Evolutionary conservation across 148 eudicot species (phyloP).

Genomic region (Nepenthes mirabilis): DNA sequence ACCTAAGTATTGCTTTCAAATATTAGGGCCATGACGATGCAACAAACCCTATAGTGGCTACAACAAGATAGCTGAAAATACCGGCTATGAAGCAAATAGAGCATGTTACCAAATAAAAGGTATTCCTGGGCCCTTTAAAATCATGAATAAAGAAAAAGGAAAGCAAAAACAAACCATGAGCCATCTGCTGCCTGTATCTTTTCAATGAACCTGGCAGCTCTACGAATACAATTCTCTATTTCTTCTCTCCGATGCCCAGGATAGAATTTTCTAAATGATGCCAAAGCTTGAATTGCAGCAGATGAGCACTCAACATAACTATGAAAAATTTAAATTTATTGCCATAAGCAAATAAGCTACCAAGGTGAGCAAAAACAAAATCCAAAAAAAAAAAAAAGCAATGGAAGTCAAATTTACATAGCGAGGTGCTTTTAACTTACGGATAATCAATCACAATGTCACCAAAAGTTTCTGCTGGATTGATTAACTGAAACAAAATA

Average conservation of each 20-base stretch:
- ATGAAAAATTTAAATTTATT: slow-evolving; percentile 3
- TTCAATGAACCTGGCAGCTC: slow-evolving; percentile 57
- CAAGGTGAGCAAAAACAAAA: neutral
- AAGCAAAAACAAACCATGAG: slow-evolving; percentile 63
- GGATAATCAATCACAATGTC: slow-evolving; percentile 98
- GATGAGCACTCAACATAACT: slow-evolving; percentile 98
- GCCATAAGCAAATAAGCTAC: neutral
- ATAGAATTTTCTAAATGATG: slow-evolving; percentile 55
- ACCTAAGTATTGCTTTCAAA: slow-evolving; percentile 32
- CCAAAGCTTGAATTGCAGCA: slow-evolving; percentile 82
- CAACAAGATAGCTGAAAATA: neutral
- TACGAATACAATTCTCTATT: slow-evolving; percentile 52
- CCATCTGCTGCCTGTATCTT: slow-evolving; percentile 78
- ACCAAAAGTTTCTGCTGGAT: slow-evolving; percentile 98
- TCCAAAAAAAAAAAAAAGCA: neutral
- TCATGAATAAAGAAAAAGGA: neutral
- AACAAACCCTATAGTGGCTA: neutral
- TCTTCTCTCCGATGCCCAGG: slow-evolving; percentile 83
- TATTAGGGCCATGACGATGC: neutral
- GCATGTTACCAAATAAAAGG: neutral
- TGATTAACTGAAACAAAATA: slow-evolving; percentile 50
- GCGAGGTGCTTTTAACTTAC: slow-evolving; percentile 38
- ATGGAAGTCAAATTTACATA: neutral
- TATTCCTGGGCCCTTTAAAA: neutral
- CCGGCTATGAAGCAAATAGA: neutral